Evolutionary conservation across 2,329 filamentous ascomycete species (phyloP).

Genomic region (Diaporthe vaccinii): DNA sequence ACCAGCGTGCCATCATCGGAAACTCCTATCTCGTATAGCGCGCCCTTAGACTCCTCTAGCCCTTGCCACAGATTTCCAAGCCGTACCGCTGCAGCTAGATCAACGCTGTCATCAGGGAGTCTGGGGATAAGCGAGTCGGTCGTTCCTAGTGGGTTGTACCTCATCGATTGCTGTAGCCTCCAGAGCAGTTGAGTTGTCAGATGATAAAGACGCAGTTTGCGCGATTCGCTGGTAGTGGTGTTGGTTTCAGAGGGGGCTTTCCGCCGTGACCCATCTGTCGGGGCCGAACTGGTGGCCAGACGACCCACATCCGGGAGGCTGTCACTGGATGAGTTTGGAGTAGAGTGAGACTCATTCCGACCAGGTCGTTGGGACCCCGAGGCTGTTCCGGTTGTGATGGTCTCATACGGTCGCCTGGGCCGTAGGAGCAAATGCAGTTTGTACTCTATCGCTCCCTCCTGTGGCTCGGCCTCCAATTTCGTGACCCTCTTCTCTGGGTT

Average conservation of each 20-base stretch:
- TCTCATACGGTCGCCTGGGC: conserved; percentile 76
- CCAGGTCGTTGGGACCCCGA: conserved; percentile 34
- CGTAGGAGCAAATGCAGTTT: conserved; percentile 92
- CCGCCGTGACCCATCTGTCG: conserved; percentile 18
- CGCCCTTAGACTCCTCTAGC: conserved; percentile 91
- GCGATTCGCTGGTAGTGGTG: conserved; percentile 69
- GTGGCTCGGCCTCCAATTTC: conserved; percentile 88
- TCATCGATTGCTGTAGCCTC: conserved; percentile 93
- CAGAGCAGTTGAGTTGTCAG: conserved; percentile 95
- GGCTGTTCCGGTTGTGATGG: conserved; percentile 71
- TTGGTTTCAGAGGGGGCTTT: conserved; percentile 32
- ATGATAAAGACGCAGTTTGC: conserved; percentile 88
- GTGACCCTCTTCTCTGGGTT: conserved; percentile 65
- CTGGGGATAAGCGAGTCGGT: conserved; percentile 79
- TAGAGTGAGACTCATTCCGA: conserved; percentile 4
- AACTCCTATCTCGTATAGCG: conserved; percentile 96
- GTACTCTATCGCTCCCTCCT: conserved; percentile 95
- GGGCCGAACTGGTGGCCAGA: conserved; percentile 45
- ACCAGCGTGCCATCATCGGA: conserved; percentile 94
- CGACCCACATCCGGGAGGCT: conserved; percentile 42
- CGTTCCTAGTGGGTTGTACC: conserved; percentile 63
- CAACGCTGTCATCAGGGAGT: conserved; percentile 74
- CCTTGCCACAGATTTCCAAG: conserved; percentile 77
- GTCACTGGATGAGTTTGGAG: neutral
- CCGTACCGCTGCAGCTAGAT: conserved; percentile 60